Conservation (phyloP, 2,329 filamentous ascomycete species). For the Fusarium sacchari region DNA sequence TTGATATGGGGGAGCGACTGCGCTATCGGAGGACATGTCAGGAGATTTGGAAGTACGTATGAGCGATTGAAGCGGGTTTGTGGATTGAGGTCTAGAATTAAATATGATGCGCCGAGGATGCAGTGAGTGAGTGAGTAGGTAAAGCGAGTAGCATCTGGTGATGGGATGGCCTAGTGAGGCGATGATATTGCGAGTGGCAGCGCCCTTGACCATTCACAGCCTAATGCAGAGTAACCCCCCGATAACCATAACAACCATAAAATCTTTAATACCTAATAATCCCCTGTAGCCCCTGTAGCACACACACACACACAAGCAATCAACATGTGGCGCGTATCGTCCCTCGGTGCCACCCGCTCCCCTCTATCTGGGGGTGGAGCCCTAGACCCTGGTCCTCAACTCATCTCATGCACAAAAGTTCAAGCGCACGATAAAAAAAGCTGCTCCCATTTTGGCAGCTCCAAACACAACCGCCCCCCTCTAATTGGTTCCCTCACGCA, state of each 20-base stretch:
- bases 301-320: background rate
- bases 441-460: constrained; percentile 25
- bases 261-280: background rate
- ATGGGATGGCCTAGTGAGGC: background rate
- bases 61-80: background rate
- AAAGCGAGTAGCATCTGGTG: background rate
- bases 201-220: background rate
- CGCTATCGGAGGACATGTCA: background rate
- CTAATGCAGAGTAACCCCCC: constrained; percentile 6
- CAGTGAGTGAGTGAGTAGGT: background rate
- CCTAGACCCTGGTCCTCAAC: no score
- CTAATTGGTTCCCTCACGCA: background rate
- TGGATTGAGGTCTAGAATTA: background rate
- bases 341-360: constrained; percentile 35
- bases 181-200: background rate
- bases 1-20: background rate
- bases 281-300: background rate
- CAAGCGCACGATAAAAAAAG: background rate
- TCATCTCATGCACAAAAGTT: constrained; percentile 16
- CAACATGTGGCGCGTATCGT: constrained; percentile 9
- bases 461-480: background rate
- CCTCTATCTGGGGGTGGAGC: constrained; percentile 30
- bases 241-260: constrained; percentile 10
- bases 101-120: no score
- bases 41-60: background rate